Percentiles rank a stretch among this genome's conserved stretches.
phyloP scores from a whole-genome alignment of 2,329 filamentous ascomycete species.

The Parasarocladium wereldwijsianum region DNA sequence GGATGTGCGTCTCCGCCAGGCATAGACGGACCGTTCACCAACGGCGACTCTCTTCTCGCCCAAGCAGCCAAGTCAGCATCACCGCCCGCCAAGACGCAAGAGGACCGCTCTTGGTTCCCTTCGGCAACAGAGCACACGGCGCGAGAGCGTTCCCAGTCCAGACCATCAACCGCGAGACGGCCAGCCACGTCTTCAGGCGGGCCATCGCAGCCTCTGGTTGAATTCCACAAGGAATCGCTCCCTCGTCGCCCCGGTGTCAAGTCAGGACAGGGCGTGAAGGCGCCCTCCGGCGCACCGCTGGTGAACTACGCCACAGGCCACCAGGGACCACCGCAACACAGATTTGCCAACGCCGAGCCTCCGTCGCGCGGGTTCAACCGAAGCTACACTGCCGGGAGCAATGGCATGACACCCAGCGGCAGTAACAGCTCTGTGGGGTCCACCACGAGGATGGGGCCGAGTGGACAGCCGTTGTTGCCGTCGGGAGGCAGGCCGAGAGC shows the following conservation, averaged over 20 bases:
- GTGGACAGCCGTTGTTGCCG: background rate
- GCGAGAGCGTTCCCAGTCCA: conserved; percentile 15
- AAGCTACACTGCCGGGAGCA: background rate
- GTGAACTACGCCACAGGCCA: conserved; percentile 28
- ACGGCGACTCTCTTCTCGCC: conserved; percentile 43
- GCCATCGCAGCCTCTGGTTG: conserved; percentile 47
- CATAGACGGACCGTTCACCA: conserved; percentile 31
- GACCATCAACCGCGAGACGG: conserved; percentile 9
- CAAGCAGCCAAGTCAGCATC: conserved; percentile 13
- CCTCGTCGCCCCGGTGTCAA: conserved; percentile 47
- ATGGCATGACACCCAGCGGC: background rate
- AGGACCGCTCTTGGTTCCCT: conserved; percentile 20
- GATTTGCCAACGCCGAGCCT: conserved; percentile 2
- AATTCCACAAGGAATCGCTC: conserved; percentile 37
- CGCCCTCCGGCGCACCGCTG: conserved; percentile 23
- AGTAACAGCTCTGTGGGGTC: background rate
- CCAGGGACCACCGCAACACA: conserved; percentile 2
- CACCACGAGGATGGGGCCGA: background rate
- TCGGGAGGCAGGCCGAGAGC: background rate
- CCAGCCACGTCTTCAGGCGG: conserved; percentile 11
- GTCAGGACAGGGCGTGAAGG: conserved; percentile 28
- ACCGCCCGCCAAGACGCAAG: conserved; percentile 12
- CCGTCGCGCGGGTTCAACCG: too few species aligned
- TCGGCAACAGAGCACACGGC: conserved; percentile 22
- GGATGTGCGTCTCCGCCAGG: conserved; percentile 11